Evolutionary conservation across 2,329 filamentous ascomycete genomes (phyloP).

Genomic region (Monilinia laxa): DNA sequence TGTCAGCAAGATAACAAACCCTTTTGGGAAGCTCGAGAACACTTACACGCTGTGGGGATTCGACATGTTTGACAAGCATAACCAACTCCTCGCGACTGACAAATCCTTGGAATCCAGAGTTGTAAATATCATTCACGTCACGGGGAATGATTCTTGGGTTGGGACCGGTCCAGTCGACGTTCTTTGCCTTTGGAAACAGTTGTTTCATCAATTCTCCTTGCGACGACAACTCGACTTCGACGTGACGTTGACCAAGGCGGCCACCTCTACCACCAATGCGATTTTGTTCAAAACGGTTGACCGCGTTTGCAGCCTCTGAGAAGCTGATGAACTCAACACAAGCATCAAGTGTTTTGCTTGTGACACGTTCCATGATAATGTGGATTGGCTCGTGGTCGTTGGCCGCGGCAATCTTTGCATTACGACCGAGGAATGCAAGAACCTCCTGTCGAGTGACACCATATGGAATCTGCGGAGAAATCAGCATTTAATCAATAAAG

Average conservation of each 20-base stretch:
- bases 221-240: conserved; percentile 57
- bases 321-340: conserved; percentile 58
- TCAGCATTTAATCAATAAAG: conserved; percentile 19
- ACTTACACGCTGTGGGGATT: conserved; percentile 61
- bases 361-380: conserved; percentile 64
- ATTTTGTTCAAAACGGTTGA: conserved; percentile 49
- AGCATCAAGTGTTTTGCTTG: conserved; percentile 61
- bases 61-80: conserved; percentile 63
- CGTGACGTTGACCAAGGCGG: conserved; percentile 57
- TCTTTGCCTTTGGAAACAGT: conserved; percentile 59
- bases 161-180: conserved; percentile 54
- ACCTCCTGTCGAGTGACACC: conserved; percentile 54
- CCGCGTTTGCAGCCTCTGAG: conserved; percentile 53
- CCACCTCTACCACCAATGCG: conserved; percentile 43
- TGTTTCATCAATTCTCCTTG: conserved; percentile 58
- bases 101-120: conserved; percentile 59
- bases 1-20: conserved; percentile 21
- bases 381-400: conserved; percentile 55
- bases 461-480: conserved; percentile 53
- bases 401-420: conserved; percentile 55
- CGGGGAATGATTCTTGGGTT: conserved; percentile 46
- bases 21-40: background rate
- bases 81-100: conserved; percentile 61
- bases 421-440: conserved; percentile 58
- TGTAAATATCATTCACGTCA: conserved; percentile 41